Evolutionary conservation across 305 asterid species (phyloP), one percentile per base, ranked within the genome.

Genomic region (Fraxinus angustifolia): DNA sequence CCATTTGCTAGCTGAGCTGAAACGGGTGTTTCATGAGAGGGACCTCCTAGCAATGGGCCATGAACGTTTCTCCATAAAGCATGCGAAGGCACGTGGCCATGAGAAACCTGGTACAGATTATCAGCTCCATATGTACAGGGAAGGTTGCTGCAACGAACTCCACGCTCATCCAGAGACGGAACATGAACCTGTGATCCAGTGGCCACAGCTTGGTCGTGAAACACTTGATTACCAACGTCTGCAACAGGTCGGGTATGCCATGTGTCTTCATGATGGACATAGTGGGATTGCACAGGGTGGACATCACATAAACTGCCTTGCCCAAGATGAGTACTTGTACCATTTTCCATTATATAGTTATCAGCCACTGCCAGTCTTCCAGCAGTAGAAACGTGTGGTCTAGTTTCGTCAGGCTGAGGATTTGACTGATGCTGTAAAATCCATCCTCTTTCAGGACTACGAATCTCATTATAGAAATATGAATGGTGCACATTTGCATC

Each of bases 51-150:
- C 78, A 88, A n/a, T 17, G 92, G 93, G 79, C 82, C 82, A 62
- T 91, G 98, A 68, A 85, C 88, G 80, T 94, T 94, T 91, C 97
- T 91, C 97, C 97, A 87, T 62, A 89, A 23, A 77, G 96, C 38
- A 75, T 89, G 92, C 62, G 92, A 68, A 75, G 92, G 90, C 68
- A 87, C 78, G 75, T 88, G 97, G 75, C 91, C 92, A 75, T 88
- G 97, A 70, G 93, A 88, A 80, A 84, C 89, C 89, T 92, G 97
- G 88, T 86, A 89, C 31, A 85, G 45, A 19, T 89, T 86, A 80
- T 95, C 98, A 50, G 82, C 72, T 81, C 92, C 98, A 79, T 91
- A 88, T 12, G 90, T 82, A 88, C 83, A 87, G 3, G 96, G 80
- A 58, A 17, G 67, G 21, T 56, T 56, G 67, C 67, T 56, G 28